Percentiles rank a stretch among this genome's conserved stretches.
Evolutionary conservation across 495 filamentous ascomycete genomes (phyloP).

Genomic region (Talaromyces stipitatus): DNA sequence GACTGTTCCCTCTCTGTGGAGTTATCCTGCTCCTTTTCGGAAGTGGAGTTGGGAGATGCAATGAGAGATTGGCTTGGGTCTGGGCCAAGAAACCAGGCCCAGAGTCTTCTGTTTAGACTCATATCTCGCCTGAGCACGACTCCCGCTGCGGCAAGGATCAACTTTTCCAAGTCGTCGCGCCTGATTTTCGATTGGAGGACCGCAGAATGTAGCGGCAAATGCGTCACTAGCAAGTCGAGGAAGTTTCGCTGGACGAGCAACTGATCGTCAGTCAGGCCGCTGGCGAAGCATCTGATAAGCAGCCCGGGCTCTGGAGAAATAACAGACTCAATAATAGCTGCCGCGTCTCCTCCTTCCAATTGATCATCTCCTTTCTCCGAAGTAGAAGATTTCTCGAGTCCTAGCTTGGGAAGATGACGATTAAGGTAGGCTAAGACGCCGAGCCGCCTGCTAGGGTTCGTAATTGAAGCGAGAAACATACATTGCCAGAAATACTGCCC

Average conservation of each 20-base stretch:
- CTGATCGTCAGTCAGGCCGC: slow-evolving; percentile 84
- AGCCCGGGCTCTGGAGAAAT: slow-evolving; percentile 90
- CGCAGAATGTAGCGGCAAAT: slow-evolving; percentile 80
- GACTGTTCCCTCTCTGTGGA: slow-evolving; percentile 33
- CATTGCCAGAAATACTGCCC: slow-evolving; percentile 98
- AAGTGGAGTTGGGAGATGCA: slow-evolving; percentile 30
- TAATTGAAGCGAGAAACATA: slow-evolving; percentile 89
- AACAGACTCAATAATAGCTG: slow-evolving; percentile 57
- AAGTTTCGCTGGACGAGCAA: slow-evolving; percentile 89
- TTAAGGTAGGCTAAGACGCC: slow-evolving; percentile 81
- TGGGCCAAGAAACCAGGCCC: slow-evolving; percentile 94
- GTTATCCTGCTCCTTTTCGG: slow-evolving; percentile 37
- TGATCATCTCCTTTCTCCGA: slow-evolving; percentile 15
- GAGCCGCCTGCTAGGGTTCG: slow-evolving; percentile 70
- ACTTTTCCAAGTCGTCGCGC: slow-evolving; percentile 63
- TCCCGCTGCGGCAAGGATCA: slow-evolving; percentile 72
- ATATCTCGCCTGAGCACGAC: slow-evolving; percentile 88
- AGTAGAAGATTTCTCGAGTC: slow-evolving; percentile 26
- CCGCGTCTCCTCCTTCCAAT: slow-evolving; percentile 20
- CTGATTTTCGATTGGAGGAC: slow-evolving; percentile 70
- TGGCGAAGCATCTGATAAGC: slow-evolving; percentile 81
- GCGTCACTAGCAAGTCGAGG: slow-evolving; percentile 83
- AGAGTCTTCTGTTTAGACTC: slow-evolving; percentile 89
- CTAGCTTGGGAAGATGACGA: slow-evolving; percentile 72
- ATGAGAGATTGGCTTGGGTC: slow-evolving; percentile 49